Conservation (phyloP, 768 basidiomycete species). For the Sarcodon aspratus region DNA sequence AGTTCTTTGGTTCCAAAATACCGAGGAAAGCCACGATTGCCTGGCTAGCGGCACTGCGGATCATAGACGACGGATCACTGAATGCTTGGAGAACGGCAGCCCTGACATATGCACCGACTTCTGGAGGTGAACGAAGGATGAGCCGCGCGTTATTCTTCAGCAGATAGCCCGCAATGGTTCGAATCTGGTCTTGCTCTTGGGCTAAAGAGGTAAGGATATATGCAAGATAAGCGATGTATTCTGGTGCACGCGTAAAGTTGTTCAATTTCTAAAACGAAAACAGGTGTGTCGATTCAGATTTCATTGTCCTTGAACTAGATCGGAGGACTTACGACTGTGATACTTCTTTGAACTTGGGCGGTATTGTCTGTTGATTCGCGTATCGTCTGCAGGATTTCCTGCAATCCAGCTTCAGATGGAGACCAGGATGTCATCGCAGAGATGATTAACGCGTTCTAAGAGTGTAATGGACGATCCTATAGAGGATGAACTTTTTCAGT, state of each 20-base stretch:
- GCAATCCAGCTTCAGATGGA: conserved; percentile 76
- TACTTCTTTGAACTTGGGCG: conserved; percentile 57
- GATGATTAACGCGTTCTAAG: conserved; percentile 9
- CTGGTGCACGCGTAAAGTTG: conserved; percentile 76
- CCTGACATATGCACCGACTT: conserved; percentile 68
- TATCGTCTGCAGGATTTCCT: conserved; percentile 87
- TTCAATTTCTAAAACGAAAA: conserved; percentile 59
- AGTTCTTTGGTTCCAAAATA: conserved; percentile 80
- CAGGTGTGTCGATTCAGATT: conserved; percentile 3
- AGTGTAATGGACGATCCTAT: not conserved
- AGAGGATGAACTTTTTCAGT: not conserved
- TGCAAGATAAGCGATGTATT: conserved; percentile 93
- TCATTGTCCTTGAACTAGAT: conserved; percentile 5
- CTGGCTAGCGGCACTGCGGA: conserved; percentile 89
- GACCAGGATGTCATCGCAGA: conserved; percentile 54
- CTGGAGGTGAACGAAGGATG: conserved; percentile 54
- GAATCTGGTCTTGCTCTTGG: conserved; percentile 83
- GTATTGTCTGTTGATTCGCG: conserved; percentile 80
- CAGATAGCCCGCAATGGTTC: conserved; percentile 91
- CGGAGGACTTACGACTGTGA: conserved; percentile 58
- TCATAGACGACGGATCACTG: conserved; percentile 70
- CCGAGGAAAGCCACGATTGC: conserved; percentile 86
- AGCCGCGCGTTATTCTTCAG: conserved; percentile 92
- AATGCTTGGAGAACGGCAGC: conserved; percentile 72
- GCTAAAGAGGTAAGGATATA: conserved; percentile 80